These are phyloP conservation scores for Mycena metata DNA, from an alignment of 768 basidiomycete genomes.

Conservation along the genomic window DNA sequence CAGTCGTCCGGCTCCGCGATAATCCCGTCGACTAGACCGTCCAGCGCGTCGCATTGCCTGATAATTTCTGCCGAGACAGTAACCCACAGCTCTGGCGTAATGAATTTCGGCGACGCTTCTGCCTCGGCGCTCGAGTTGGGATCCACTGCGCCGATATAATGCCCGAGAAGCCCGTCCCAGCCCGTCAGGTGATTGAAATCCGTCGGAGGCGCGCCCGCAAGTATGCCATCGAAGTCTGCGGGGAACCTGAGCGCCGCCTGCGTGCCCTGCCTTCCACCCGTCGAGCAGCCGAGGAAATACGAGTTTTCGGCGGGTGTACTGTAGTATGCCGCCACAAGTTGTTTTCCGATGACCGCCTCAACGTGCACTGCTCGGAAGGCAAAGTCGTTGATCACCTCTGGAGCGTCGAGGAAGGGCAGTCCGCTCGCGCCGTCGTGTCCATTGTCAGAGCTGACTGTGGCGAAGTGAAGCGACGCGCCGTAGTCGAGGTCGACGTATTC, in stretches of 20 bases:
- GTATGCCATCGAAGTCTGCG: constrained; percentile 43
- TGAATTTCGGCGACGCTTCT: constrained; percentile 30
- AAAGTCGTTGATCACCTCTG: constrained; percentile 42
- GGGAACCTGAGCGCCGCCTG: constrained; percentile 18
- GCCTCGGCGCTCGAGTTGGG: background rate
- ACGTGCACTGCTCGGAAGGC: constrained; percentile 31
- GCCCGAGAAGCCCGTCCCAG: constrained; percentile 17
- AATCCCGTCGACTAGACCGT: too few relatives aligned
- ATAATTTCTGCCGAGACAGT: constrained; percentile 40
- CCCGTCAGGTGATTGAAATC: constrained; percentile 13
- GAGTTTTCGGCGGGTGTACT: constrained; percentile 34
- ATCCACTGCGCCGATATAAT: constrained; percentile 20
- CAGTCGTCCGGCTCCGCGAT: too few relatives aligned
- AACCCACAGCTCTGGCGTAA: constrained; percentile 36
- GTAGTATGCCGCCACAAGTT: constrained; percentile 40
- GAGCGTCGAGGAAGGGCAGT: constrained; percentile 33
- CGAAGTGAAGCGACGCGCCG: constrained; percentile 34
- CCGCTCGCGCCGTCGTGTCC: constrained; percentile 40
- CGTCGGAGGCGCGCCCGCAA: constrained; percentile 41
- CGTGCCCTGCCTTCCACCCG: constrained; percentile 13
- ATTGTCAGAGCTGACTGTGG: constrained; percentile 38
- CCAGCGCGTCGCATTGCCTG: too few relatives aligned
- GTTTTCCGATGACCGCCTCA: constrained; percentile 37
- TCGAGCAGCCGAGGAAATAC: constrained; percentile 37
- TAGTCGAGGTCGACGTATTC: constrained; percentile 25